Base-by-base conservation (phyloP, 2,329 filamentous ascomycete species). In the Falciphora oryzae region DNA sequence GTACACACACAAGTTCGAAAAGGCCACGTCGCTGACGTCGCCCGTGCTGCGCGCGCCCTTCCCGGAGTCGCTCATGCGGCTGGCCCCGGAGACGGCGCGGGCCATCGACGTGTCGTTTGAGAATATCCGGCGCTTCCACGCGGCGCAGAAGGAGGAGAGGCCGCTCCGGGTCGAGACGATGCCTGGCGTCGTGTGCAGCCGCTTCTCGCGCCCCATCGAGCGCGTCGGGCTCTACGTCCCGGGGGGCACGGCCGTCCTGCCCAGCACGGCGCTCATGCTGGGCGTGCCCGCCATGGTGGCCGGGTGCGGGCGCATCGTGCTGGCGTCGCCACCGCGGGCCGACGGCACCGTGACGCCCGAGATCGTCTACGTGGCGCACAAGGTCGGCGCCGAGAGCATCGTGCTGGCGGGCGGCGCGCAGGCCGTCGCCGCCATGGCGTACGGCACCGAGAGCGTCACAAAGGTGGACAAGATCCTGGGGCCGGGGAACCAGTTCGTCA, bases 381-480 rank as follows among this genome's bases (percentile, higher is more conserved):
- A 97, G 79, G 89, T 98, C 64, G 94, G 94, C 62, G 95, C 95
- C 2, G 92, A 97, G 78, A 92, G 91, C 73, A 98, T 99, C 70
- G 94, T 99, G 6, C 85, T 99, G 31, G 95, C 95, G 14, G 95
- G 95, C 67, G 95, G 95, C 67, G 95, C 94, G 0, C 95, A 99
- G 79, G 95, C 95, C 58, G 89, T 99, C 53, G 95, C 94, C 27
- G 95, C 95, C 61, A 90, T 99, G 89, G 95, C 95, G 2, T 99
- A 99, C 78, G 95, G 95, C 61, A 99, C 95, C 0, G 90, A 97
- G 77, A 94, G 89, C 70, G 87, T 99, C 62, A 91, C 83, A 76
- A 99, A 99, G 81, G 95, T 99, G 10, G 95, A 99, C 83, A 99
- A 99, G 85, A 97, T 99, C 70, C 86, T 98, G 16, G 95, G 95